These are phyloP conservation scores for Galeopsis tetrahit DNA, from an alignment of 257 asterid genomes.

Conservation along the genomic window DNA sequence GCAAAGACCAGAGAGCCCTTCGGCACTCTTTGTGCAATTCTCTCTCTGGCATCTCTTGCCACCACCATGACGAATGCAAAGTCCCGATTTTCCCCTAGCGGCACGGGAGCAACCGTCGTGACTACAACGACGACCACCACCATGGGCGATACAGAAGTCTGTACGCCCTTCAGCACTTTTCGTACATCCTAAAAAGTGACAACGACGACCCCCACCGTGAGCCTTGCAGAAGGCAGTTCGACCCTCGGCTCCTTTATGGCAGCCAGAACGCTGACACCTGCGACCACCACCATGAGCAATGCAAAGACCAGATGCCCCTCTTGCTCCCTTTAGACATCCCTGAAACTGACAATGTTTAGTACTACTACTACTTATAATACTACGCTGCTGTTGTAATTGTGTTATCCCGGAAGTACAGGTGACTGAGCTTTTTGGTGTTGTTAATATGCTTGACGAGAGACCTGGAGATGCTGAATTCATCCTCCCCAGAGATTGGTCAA, in stretches of 20 bases:
- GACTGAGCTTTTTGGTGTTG: constrained; percentile 85
- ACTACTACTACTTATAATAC: constrained; percentile 40
- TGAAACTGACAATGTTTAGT: constrained; percentile 79
- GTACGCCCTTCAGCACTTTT: constrained; percentile 97
- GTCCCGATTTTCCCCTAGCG: constrained; percentile 87
- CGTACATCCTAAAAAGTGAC: constrained; percentile 86
- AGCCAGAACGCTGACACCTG: constrained; percentile 83
- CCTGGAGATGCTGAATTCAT: constrained; percentile 52
- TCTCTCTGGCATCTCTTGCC: constrained; percentile 93
- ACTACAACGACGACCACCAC: constrained; percentile 92
- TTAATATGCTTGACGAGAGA: constrained; percentile 57
- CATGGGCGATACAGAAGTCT: constrained; percentile 90
- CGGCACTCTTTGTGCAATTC: constrained; percentile 85
- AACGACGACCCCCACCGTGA: constrained; percentile 95
- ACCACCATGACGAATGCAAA: constrained; percentile 96
- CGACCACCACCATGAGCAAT: constrained; percentile 97
- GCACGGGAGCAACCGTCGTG: constrained; percentile 76
- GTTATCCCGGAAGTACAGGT: constrained; percentile 98
- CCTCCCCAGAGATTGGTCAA: constrained; percentile 45
- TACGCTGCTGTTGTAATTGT: constrained; percentile 57
- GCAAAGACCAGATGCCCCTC: constrained; percentile 96
- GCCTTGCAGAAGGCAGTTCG: constrained; percentile 98
- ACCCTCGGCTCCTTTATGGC: constrained; percentile 95
- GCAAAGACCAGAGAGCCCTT: constrained; percentile 95
- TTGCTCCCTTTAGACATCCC: constrained; percentile 88